phyloP scores from a whole-genome alignment of 2,329 filamentous ascomycete species.

The Endothia cerciana region DNA sequence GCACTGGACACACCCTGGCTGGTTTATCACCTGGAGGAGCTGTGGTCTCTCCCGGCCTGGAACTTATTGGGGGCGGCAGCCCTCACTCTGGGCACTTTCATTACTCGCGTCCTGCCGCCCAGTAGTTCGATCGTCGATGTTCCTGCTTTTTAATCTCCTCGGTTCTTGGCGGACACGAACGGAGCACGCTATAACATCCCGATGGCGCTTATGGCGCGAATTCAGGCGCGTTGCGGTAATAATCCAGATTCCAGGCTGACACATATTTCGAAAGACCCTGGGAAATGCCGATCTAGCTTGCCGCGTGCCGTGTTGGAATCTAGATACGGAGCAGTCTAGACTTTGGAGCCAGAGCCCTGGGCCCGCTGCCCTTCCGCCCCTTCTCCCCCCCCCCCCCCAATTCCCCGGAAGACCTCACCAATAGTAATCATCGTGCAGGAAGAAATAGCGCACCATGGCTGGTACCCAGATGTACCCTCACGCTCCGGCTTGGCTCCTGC shows the following conservation, averaged over 20 bases:
- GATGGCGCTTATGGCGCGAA: slow-evolving; percentile 27
- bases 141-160: not conserved
- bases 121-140: not conserved
- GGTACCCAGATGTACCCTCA: not conserved
- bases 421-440: not conserved
- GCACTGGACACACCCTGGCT: not conserved
- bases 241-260: slow-evolving; percentile 3
- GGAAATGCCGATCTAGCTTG: slow-evolving; percentile 21
- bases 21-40: not conserved
- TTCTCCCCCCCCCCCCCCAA: not conserved
- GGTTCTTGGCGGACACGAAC: slow-evolving; percentile 7
- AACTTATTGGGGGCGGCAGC: not conserved
- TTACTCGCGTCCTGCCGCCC: not conserved
- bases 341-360: slow-evolving; percentile 12
- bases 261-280: slow-evolving; percentile 22
- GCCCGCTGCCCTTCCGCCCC: not conserved
- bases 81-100: not conserved
- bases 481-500: not conserved
- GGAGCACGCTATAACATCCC: not conserved
- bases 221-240: slow-evolving; percentile 21
- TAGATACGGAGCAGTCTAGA: slow-evolving; percentile 15
- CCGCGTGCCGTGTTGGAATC: slow-evolving; percentile 20
- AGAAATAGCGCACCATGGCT: not conserved
- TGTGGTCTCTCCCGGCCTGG: not conserved
- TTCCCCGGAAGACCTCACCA: not conserved